Conservation (phyloP, 1,284 basidiomycete genomes). For the Schizophyllum amplum region DNA sequence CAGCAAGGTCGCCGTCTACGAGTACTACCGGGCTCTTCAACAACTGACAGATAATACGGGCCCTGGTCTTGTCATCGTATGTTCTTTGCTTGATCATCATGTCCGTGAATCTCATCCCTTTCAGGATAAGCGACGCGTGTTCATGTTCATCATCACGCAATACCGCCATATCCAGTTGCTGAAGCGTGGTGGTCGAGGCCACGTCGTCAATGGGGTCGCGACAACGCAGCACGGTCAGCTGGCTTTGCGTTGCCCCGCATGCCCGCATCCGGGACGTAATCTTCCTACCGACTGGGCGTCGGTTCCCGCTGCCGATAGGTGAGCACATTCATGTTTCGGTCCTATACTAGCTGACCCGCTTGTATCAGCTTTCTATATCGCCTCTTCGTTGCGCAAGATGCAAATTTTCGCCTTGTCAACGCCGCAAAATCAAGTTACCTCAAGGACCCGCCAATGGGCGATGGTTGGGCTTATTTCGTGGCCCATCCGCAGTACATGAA, state of each 20-base stretch:
- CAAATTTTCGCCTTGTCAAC: slow-evolving; percentile 21
- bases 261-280: slow-evolving; percentile 21
- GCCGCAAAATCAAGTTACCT: slow-evolving; percentile 17
- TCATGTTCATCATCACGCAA: slow-evolving; percentile 3
- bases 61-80: background rate
- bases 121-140: background rate
- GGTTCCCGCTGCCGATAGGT: slow-evolving; percentile 3
- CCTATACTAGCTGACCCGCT: background rate
- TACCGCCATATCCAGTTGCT: slow-evolving; percentile 10
- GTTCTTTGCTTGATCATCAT: background rate
- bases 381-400: slow-evolving; percentile 20
- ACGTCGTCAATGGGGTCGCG: slow-evolving; percentile 7
- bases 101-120: slow-evolving; percentile 1
- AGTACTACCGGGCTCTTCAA: slow-evolving; percentile 13
- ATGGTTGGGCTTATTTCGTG: slow-evolving; percentile 19
- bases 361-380: slow-evolving; percentile 19
- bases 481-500: slow-evolving; percentile 15
- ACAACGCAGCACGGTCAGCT: slow-evolving; percentile 17
- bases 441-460: slow-evolving; percentile 16
- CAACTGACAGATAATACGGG: slow-evolving; percentile 9
- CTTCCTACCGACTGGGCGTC: slow-evolving; percentile 16
- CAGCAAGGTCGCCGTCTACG: slow-evolving; percentile 13
- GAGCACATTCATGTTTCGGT: background rate
- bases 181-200: slow-evolving; percentile 10
- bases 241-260: slow-evolving; percentile 22